phyloP scores from a whole-genome alignment of 1,284 basidiomycete species.

The Ceratobasidium papillatum region DNA sequence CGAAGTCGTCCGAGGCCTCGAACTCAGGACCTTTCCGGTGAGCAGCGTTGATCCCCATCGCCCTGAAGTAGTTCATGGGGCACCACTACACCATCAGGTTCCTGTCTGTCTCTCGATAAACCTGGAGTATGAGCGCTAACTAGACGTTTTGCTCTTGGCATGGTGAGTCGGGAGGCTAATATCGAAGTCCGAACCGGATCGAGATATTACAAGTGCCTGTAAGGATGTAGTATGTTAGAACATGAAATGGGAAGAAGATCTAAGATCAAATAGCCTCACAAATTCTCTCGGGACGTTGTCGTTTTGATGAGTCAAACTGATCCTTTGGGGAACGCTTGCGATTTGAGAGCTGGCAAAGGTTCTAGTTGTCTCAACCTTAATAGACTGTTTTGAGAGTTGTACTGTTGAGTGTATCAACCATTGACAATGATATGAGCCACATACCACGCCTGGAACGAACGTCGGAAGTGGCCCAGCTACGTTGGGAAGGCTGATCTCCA shows the following conservation, averaged over 20 bases:
- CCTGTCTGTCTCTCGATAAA: too few species aligned
- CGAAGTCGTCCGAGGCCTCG: too few species aligned
- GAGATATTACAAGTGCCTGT: not conserved
- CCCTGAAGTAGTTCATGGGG: too few species aligned
- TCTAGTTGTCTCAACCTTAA: not conserved
- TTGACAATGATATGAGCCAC: not conserved
- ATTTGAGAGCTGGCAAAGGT: not conserved
- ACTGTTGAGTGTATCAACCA: not conserved
- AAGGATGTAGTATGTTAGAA: not conserved
- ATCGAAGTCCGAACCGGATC: not conserved
- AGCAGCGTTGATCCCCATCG: too few species aligned
- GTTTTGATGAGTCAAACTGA: not conserved
- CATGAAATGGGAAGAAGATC: not conserved
- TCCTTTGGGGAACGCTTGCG: not conserved
- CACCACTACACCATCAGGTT: too few species aligned
- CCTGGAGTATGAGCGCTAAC: too few species aligned
- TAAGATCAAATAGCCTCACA: not conserved
- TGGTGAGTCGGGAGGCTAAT: not conserved
- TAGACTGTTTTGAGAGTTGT: not conserved
- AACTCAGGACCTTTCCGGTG: too few species aligned
- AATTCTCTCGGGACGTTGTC: not conserved
- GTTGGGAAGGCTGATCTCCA: not conserved
- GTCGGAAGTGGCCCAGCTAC: not conserved
- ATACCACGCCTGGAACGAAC: not conserved
- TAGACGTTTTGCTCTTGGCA: not conserved